Evolutionary conservation across 2,329 filamentous ascomycete genomes (phyloP).

Genomic region (Dactylellina leptospora): DNA sequence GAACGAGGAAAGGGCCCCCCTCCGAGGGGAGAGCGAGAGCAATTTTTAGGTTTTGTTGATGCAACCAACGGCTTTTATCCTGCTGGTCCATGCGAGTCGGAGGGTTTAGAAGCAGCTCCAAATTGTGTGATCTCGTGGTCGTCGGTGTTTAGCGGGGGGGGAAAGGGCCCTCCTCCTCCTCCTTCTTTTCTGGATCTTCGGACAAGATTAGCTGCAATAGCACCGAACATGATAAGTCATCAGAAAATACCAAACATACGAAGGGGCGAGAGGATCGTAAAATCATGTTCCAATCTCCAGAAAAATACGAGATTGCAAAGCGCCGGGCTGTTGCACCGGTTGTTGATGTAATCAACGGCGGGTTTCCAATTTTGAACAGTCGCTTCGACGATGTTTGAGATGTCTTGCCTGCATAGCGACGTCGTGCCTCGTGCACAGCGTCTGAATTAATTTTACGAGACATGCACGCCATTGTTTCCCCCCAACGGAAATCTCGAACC

Average conservation of each 20-base stretch:
- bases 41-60: conserved; percentile 11
- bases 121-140: background rate
- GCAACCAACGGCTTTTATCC: conserved; percentile 21
- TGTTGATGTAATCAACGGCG: conserved; percentile 15
- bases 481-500: background rate
- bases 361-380: conserved; percentile 3
- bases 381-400: background rate
- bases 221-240: conserved; percentile 42
- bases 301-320: conserved; percentile 2
- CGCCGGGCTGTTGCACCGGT: background rate
- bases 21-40: background rate
- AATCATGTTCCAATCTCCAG: conserved; percentile 16
- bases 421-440: background rate
- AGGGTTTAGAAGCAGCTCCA: conserved; percentile 2
- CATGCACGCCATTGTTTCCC: background rate
- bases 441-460: conserved; percentile 10
- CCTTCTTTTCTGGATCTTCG: conserved; percentile 19
- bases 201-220: conserved; percentile 7
- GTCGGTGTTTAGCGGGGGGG: conserved; percentile 18
- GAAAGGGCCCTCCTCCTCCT: conserved; percentile 14
- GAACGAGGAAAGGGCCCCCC: background rate
- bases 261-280: conserved; percentile 20
- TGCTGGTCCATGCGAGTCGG: conserved; percentile 4
- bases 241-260: conserved; percentile 30
- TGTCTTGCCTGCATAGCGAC: conserved; percentile 3